Evolutionary conservation across 257 asterid genomes (phyloP).

Genomic region (Nicotiana obtusifolia): DNA sequence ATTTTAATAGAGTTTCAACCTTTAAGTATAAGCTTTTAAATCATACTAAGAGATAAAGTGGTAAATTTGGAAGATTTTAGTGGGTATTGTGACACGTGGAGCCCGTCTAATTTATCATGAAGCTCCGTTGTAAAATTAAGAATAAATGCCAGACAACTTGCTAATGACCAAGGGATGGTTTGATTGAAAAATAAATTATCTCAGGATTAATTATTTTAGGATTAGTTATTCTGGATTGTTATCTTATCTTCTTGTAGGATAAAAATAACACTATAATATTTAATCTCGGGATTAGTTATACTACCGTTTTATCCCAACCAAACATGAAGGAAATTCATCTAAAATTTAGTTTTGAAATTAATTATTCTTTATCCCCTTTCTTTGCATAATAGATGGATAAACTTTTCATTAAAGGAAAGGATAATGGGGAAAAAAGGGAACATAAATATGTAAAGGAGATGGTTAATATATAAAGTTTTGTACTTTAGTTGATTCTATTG

Average conservation of each 20-base stretch:
- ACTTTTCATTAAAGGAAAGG: neutral
- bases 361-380: too few relatives aligned
- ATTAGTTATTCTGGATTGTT: too few relatives aligned
- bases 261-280: too few relatives aligned
- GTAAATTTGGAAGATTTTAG: neutral
- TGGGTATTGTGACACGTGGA: neutral
- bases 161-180: neutral
- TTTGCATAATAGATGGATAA: neutral
- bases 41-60: neutral
- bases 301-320: too few relatives aligned
- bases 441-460: conserved; percentile 9
- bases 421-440: conserved; percentile 4
- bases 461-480: conserved; percentile 16
- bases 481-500: conserved; percentile 21
- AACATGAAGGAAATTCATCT: too few relatives aligned
- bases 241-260: fast-evolving
- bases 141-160: neutral
- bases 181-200: too few relatives aligned
- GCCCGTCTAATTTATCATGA: too few relatives aligned
- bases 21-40: too few relatives aligned
- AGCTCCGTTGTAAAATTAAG: neutral
- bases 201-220: too few relatives aligned
- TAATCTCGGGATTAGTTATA: too few relatives aligned
- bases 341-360: too few relatives aligned
- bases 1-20: neutral